A percentile compares a stretch with the other conserved stretches of the same genome.
phyloP scores from a whole-genome alignment of 1,284 basidiomycete species.

The Heliocybe sulcata region DNA sequence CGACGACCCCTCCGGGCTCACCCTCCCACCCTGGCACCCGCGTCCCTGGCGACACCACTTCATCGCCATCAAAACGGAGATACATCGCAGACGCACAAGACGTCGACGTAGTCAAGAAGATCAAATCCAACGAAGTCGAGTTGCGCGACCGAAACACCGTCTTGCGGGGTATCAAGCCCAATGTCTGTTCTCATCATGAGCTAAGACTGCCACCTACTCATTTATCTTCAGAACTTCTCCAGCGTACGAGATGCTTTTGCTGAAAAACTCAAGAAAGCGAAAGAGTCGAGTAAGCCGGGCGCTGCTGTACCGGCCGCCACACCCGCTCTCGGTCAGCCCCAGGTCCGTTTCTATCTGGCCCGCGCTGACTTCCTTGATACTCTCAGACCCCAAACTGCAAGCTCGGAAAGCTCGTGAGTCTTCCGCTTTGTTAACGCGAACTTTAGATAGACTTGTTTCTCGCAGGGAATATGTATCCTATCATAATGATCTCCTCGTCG shows the following conservation, averaged over 20 bases:
- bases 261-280: conserved; percentile 72
- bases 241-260: conserved; percentile 51
- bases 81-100: conserved; percentile 78
- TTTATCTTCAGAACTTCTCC: conserved; percentile 56
- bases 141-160: conserved; percentile 72
- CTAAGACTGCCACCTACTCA: conserved; percentile 3
- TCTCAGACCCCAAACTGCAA: conserved; percentile 43
- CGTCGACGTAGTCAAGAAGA: conserved; percentile 77
- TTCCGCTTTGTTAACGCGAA: background rate
- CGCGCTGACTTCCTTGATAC: background rate
- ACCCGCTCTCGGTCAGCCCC: conserved; percentile 27
- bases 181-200: conserved; percentile 37
- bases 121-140: conserved; percentile 67
- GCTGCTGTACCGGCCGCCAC: conserved; percentile 24
- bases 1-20: conserved; percentile 60
- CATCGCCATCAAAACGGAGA: conserved; percentile 59
- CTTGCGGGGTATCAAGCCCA: conserved; percentile 67
- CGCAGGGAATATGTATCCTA: conserved; percentile 71
- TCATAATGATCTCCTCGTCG: conserved; percentile 95
- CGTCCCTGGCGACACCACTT: conserved; percentile 26
- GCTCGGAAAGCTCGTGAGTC: conserved; percentile 55
- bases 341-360: background rate
- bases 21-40: too few species aligned
- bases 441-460: conserved; percentile 4
- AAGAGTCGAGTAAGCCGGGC: conserved; percentile 53